A percentile compares a stretch with the other conserved stretches of the same genome.
These are phyloP conservation scores for Mycena haematopus DNA, from an alignment of 768 basidiomycete genomes.

Conservation along the genomic window DNA sequence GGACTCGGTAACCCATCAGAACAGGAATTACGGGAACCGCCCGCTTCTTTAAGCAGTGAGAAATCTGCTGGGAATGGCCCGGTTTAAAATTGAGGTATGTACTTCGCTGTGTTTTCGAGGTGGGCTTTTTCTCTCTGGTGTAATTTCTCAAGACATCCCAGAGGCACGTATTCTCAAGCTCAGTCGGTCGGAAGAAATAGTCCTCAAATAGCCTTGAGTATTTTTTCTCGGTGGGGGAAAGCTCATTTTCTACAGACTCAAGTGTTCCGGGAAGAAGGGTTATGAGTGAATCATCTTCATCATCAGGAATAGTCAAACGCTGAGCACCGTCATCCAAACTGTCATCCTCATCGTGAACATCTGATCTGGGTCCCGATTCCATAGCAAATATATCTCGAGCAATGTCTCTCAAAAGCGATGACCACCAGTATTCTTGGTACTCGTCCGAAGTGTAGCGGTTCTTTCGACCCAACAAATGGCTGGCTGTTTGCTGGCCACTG, in stretches of 20 bases:
- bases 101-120: too few species aligned
- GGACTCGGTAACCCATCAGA: constrained; percentile 15
- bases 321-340: background rate
- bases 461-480: constrained; percentile 1
- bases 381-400: constrained; percentile 31
- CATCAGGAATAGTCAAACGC: constrained; percentile 3
- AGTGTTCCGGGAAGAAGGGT: background rate
- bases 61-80: too few species aligned
- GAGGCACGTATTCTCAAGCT: background rate
- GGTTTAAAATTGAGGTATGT: too few species aligned
- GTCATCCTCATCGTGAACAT: background rate
- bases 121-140: background rate
- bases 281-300: constrained; percentile 8
- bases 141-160: constrained; percentile 19
- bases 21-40: constrained; percentile 5
- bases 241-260: background rate
- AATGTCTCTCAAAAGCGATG: too few species aligned
- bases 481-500: constrained; percentile 21
- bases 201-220: constrained; percentile 14
- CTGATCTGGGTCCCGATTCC: background rate
- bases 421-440: constrained; percentile 11
- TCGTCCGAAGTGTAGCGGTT: constrained; percentile 11
- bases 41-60: too few species aligned
- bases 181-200: constrained; percentile 14
- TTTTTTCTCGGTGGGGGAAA: background rate